Conservation (phyloP, 2,329 filamentous ascomycete species). For the Ilyonectria sp. region DNA sequence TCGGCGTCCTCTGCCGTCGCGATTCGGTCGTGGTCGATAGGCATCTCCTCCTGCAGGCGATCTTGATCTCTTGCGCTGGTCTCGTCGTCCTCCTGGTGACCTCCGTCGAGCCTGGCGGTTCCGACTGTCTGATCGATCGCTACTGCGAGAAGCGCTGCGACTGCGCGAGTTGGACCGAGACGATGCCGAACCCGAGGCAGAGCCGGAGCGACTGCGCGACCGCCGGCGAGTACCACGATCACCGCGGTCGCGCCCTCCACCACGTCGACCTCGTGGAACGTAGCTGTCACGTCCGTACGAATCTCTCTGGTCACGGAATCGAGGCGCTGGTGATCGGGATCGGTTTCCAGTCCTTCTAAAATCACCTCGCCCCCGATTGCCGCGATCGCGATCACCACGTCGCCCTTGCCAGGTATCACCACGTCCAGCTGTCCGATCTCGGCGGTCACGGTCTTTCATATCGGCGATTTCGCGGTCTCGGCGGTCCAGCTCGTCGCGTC, state of each 20-base stretch:
- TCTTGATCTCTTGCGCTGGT: conserved; percentile 58
- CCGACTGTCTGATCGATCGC: conserved; percentile 52
- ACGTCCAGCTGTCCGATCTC: conserved; percentile 66
- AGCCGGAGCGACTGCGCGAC: conserved; percentile 53
- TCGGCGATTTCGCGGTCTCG: conserved; percentile 80
- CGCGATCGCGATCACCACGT: conserved; percentile 66
- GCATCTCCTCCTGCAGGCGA: conserved; percentile 52
- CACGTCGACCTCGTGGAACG: conserved; percentile 64
- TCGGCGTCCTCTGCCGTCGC: conserved; percentile 42
- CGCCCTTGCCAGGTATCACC: conserved; percentile 69
- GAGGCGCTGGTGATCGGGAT: conserved; percentile 64
- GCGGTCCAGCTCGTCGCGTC: conserved; percentile 79
- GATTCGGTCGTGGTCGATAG: conserved; percentile 45
- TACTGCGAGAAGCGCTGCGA: conserved; percentile 50
- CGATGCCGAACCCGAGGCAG: conserved; percentile 45
- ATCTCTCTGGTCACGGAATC: conserved; percentile 60
- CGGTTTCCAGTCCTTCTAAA: conserved; percentile 62
- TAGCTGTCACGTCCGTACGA: conserved; percentile 67
- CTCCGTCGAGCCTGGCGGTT: conserved; percentile 53
- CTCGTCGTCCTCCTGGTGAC: conserved; percentile 50
- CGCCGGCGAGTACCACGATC: conserved; percentile 58
- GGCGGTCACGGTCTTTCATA: conserved; percentile 76
- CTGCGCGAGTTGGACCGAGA: conserved; percentile 54
- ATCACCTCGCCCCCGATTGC: conserved; percentile 60
- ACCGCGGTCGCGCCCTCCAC: conserved; percentile 58